Percentiles rank a stretch among this genome's conserved stretches.
phyloP scores from a whole-genome alignment of 176 grass and related monocot species.

The maize (Zea mays) region DNA sequence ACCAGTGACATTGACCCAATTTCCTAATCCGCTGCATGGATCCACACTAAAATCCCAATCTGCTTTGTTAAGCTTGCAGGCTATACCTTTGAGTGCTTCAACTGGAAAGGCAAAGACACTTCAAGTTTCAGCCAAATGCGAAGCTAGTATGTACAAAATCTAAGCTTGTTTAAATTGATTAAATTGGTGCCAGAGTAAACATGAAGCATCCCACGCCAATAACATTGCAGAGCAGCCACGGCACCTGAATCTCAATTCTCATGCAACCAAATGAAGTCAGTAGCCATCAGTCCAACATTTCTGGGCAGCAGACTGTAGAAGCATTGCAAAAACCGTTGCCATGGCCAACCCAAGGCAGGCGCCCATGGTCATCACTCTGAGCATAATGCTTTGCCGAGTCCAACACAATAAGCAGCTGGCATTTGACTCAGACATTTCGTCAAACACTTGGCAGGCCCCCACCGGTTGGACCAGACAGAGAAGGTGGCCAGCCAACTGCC shows the following conservation, averaged over 20 bases:
- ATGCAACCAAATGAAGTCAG: background rate
- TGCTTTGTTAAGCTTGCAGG: slow-evolving; percentile 56
- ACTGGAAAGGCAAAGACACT: slow-evolving; percentile 49
- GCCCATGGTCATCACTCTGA: background rate
- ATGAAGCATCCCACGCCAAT: background rate
- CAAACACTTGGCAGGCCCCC: slow-evolving; percentile 34
- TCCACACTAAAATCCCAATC: slow-evolving; percentile 76
- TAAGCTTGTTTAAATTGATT: background rate
- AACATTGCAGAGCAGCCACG: background rate
- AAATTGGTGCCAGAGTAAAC: background rate
- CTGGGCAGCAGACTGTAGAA: background rate
- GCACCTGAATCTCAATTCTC: background rate
- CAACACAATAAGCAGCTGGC: background rate
- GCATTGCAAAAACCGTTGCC: background rate
- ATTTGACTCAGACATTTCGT: slow-evolving; percentile 18
- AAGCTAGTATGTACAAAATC: background rate
- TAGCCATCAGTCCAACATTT: slow-evolving; percentile 1
- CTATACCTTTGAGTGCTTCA: slow-evolving; percentile 71
- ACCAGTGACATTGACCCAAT: slow-evolving; percentile 42
- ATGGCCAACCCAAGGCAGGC: background rate
- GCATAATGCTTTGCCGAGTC: background rate
- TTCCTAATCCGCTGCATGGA: slow-evolving; percentile 53
- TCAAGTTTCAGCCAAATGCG: slow-evolving; percentile 10
- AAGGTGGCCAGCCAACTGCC: background rate
- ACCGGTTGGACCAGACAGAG: background rate